Percentiles rank a stretch among this genome's conserved stretches.
phyloP scores from a whole-genome alignment of 805 yeast species.

The Hanseniaspora pseudoguilliermondii region DNA sequence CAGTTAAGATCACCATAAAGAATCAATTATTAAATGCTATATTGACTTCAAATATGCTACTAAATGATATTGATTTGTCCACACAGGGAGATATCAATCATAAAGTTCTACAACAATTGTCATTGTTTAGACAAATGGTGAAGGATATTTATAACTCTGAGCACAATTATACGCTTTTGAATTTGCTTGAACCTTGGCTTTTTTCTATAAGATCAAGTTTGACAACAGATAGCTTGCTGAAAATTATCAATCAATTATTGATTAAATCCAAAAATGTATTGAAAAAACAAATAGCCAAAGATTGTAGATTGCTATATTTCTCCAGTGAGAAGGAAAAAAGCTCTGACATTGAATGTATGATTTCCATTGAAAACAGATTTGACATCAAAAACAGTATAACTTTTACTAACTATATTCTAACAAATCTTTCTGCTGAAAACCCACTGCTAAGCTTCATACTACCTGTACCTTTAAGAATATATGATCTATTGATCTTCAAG shows the following conservation, averaged over 20 bases:
- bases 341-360: conserved; percentile 3
- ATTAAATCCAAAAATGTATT: conserved; percentile 10
- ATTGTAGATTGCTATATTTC: conserved; percentile 4
- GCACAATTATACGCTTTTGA: conserved; percentile 45
- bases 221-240: conserved; percentile 69
- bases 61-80: conserved; percentile 33
- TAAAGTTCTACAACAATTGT: conserved; percentile 39
- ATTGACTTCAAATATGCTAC: conserved; percentile 62
- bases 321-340: background rate
- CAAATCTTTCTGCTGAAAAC: background rate
- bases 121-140: conserved; percentile 58
- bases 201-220: conserved; percentile 81
- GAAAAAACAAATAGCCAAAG: conserved; percentile 3
- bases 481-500: conserved; percentile 64
- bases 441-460: conserved; percentile 18
- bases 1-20: conserved; percentile 62
- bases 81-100: conserved; percentile 76
- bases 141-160: conserved; percentile 94
- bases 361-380: conserved; percentile 11
- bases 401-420: conserved; percentile 6
- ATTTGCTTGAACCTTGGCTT: conserved; percentile 61
- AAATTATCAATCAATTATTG: conserved; percentile 34
- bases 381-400: conserved; percentile 9
- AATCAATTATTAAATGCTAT: conserved; percentile 79
- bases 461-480: conserved; percentile 40